Percentiles rank a stretch among this genome's conserved stretches.
Conservation (phyloP, 2,329 filamentous ascomycete species). For the Phaeosphaeriaceae sp. region DNA sequence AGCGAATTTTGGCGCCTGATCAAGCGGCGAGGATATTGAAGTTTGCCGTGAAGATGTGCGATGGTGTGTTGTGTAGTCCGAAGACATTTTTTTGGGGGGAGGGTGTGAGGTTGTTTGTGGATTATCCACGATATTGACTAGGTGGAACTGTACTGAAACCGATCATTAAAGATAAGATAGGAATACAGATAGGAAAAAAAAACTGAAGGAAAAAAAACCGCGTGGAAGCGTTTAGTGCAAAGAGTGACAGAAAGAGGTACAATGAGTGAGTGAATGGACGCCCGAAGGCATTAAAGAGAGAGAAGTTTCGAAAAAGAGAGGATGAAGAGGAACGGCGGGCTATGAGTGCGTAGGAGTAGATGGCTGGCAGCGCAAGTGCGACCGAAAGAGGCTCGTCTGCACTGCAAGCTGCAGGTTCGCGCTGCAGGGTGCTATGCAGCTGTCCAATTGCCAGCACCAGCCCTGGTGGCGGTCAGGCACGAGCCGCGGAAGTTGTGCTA, state of each 20-base stretch:
- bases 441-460: conserved; percentile 39
- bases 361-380: conserved; percentile 25
- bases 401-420: conserved; percentile 43
- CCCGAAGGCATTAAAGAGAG: conserved; percentile 45
- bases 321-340: conserved; percentile 37
- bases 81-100: conserved; percentile 40
- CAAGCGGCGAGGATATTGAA: conserved; percentile 31
- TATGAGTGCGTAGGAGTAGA: conserved; percentile 37
- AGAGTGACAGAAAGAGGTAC: conserved; percentile 45
- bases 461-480: conserved; percentile 33
- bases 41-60: conserved; percentile 34
- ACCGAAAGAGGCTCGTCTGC: conserved; percentile 36
- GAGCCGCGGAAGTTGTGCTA: conserved; percentile 27
- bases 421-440: conserved; percentile 33
- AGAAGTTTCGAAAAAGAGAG: conserved; percentile 34
- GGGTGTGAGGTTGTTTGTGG: conserved; percentile 24
- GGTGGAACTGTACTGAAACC: conserved; percentile 30
- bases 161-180: conserved; percentile 40
- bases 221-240: conserved; percentile 29
- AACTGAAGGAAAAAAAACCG: conserved; percentile 21
- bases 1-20: conserved; percentile 38
- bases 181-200: conserved; percentile 22
- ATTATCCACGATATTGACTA: conserved; percentile 30
- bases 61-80: conserved; percentile 25
- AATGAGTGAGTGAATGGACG: conserved; percentile 46